Percentiles rank a stretch among this genome's conserved stretches.
Conservation (phyloP, 2,329 filamentous ascomycete species). For the Colletotrichum limetticola region DNA sequence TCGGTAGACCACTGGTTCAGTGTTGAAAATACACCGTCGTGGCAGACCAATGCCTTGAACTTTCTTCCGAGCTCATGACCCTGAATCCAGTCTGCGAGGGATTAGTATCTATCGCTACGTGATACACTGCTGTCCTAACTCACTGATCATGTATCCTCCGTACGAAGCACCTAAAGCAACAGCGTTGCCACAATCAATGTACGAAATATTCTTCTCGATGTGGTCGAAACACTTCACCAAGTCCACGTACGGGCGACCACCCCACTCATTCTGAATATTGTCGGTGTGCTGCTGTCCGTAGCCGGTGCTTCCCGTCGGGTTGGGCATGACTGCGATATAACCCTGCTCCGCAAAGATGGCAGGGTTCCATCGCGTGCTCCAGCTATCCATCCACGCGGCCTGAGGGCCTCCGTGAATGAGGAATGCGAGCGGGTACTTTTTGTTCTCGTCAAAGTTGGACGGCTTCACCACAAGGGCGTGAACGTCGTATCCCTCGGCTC, state of each 20-base stretch:
- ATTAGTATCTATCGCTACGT: conserved; percentile 36
- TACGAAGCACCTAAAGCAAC: conserved; percentile 82
- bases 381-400: conserved; percentile 78
- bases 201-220: conserved; percentile 72
- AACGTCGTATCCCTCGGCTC: conserved; percentile 69
- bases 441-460: conserved; percentile 72
- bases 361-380: conserved; percentile 88
- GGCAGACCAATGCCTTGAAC: conserved; percentile 89
- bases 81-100: conserved; percentile 81
- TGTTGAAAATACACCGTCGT: conserved; percentile 86
- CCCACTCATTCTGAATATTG: conserved; percentile 84
- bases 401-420: conserved; percentile 88
- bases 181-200: conserved; percentile 75
- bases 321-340: conserved; percentile 84
- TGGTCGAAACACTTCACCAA: conserved; percentile 82
- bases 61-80: conserved; percentile 83
- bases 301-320: conserved; percentile 85
- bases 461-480: conserved; percentile 77
- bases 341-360: conserved; percentile 89
- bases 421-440: conserved; percentile 83
- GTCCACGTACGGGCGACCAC: conserved; percentile 85
- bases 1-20: conserved; percentile 72
- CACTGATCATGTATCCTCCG: conserved; percentile 80
- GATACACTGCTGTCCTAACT: conserved; percentile 36
- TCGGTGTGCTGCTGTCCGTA: conserved; percentile 84